Evolutionary conservation across 805 yeast species (phyloP), one percentile per base, ranked within the genome.

Genomic region (Kodamaea kakaduensis): DNA sequence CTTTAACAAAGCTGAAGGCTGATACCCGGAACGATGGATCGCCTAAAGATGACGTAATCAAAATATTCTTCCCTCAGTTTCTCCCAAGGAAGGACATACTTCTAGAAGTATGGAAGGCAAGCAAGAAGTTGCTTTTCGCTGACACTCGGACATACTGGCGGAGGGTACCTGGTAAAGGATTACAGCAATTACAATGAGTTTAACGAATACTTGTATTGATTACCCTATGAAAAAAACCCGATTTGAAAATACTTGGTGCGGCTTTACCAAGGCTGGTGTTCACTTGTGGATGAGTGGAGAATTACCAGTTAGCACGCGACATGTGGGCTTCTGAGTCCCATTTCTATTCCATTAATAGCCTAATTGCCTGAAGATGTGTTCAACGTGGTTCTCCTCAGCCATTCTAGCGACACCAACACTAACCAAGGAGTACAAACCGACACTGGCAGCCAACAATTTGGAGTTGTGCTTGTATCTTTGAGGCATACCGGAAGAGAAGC

Each of bases 1-100:
- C 83, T 4, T 59, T 83, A 22, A 71, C 78, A 12, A 68, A 68
- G 34, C 48, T 53, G 25, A 53, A 49, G 17, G 9, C 32, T 8
- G 33, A 32, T 6, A 14, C 34, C 14, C 21, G 20, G 23, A 34
- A 34, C 25, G 21, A 30, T 3, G 19, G 24, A 10, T 35, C 34
- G 3, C 24, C 23, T 34, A 46, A 41, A 13, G 48, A 50, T 8
- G 49, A 50, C 25, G 43, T 48, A 19, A 51, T 54, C 18, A 59
- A 58, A 24, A 61, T 69, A 9, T 64, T 67, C 23, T 69, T 69
- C 38, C 70, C 71, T 9, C 58, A 60, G 31, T 55, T 66, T 34
- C 51, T 69, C 17, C 75, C 75, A 9, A 31, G 70, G 14, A 64
- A 66, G 40, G 66, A 63, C 24, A 57, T 65, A 5, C 46, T 69